These are phyloP conservation scores for Pseudoneurospora amorphoporcata DNA, from an alignment of 495 filamentous ascomycete species.

Conservation along the genomic window DNA sequence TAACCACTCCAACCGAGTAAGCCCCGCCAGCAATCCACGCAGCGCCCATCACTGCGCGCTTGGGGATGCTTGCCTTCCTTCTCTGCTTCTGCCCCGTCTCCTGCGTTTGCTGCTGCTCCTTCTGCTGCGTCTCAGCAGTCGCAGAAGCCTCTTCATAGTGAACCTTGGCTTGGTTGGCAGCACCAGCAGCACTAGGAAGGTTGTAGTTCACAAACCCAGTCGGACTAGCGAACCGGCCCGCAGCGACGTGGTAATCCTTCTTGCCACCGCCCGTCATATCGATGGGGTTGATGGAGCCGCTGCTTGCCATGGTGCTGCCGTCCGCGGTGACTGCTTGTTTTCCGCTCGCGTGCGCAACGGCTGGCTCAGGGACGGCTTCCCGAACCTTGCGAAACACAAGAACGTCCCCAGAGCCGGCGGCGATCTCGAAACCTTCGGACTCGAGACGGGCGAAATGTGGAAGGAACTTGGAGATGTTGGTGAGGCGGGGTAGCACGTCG, in stretches of 20 bases:
- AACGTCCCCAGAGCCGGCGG: conserved; percentile 57
- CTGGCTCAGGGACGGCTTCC: conserved; percentile 6
- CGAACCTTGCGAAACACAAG: conserved; percentile 59
- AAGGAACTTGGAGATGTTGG: conserved; percentile 62
- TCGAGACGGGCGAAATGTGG: conserved; percentile 55
- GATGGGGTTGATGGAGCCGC: conserved; percentile 39
- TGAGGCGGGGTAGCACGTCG: conserved; percentile 56
- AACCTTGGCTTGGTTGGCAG: conserved; percentile 34
- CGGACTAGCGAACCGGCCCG: conserved; percentile 42
- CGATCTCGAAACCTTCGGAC: conserved; percentile 61
- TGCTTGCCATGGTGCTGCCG: not conserved
- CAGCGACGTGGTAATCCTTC: conserved; percentile 28
- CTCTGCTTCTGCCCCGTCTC: conserved; percentile 16
- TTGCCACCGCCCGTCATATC: conserved; percentile 39
- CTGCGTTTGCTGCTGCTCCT: conserved; percentile 8
- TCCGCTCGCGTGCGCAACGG: not conserved
- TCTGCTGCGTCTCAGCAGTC: conserved; percentile 18
- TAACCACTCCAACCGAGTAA: conserved; percentile 60
- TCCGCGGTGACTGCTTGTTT: not conserved
- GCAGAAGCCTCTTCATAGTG: conserved; percentile 44
- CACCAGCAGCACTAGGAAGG: conserved; percentile 19
- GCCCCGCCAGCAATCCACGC: conserved; percentile 49
- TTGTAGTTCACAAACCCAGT: conserved; percentile 51
- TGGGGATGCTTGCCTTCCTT: conserved; percentile 30
- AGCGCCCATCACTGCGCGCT: conserved; percentile 46